Evolutionary conservation across 2,329 filamentous ascomycete species (phyloP).

Genomic region (Cryphonectria parasitica): DNA sequence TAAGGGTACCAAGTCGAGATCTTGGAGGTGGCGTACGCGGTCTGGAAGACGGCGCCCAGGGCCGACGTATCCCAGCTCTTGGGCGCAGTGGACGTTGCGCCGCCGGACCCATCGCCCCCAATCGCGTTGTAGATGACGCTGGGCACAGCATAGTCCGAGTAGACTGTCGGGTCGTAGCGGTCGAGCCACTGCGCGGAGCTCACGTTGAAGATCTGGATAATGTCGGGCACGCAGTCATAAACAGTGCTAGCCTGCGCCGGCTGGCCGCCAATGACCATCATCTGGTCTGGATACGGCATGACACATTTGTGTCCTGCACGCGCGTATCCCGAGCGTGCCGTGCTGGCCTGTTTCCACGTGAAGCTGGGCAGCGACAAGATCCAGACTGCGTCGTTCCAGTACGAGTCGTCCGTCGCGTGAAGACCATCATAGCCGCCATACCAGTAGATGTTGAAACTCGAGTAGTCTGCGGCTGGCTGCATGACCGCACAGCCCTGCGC

Average conservation of each 20-base stretch:
- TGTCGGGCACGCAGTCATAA: conserved; percentile 52
- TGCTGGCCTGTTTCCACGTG: conserved; percentile 67
- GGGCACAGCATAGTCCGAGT: conserved; percentile 71
- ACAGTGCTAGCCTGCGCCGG: conserved; percentile 37
- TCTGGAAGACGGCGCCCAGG: conserved; percentile 58
- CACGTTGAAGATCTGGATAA: conserved; percentile 73
- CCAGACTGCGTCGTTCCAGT: conserved; percentile 73
- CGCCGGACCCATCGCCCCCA: conserved; percentile 67
- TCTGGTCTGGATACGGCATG: conserved; percentile 76
- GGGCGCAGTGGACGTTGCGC: conserved; percentile 68
- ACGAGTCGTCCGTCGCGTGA: conserved; percentile 33
- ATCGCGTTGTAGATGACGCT: conserved; percentile 65
- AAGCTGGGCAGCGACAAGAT: conserved; percentile 80
- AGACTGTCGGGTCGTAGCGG: conserved; percentile 67
- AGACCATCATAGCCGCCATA: conserved; percentile 75
- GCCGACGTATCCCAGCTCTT: conserved; percentile 56
- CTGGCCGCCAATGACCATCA: conserved; percentile 77
- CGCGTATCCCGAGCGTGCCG: conserved; percentile 53
- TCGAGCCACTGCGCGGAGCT: conserved; percentile 70
- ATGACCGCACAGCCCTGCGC: conserved; percentile 75
- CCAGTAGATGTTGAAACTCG: conserved; percentile 82
- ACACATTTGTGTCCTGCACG: conserved; percentile 78
- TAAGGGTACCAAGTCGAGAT: conserved; percentile 68
- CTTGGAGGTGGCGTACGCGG: conserved; percentile 58
- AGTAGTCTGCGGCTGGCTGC: conserved; percentile 69